Conservation (phyloP, 2,329 filamentous ascomycete genomes). For the Cercospora sp. region DNA sequence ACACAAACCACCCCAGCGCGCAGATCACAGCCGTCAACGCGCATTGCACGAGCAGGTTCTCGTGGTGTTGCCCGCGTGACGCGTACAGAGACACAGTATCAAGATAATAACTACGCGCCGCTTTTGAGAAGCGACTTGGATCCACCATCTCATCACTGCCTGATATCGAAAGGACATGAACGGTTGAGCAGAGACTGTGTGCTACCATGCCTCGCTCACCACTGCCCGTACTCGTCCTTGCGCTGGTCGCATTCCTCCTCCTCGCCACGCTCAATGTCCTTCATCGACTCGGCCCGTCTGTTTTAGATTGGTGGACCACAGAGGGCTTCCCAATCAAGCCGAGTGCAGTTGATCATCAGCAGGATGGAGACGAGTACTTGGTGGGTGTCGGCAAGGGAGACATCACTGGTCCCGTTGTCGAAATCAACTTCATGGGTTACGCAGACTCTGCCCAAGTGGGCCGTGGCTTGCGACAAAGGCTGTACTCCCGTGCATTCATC, state of each 20-base stretch:
- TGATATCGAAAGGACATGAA: background rate
- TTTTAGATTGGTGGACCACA: slow-evolving; percentile 19
- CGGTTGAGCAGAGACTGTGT: background rate
- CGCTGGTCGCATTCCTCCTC: slow-evolving; percentile 23
- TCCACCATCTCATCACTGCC: background rate
- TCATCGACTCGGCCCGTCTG: slow-evolving; percentile 23
- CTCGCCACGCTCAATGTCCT: slow-evolving; percentile 25
- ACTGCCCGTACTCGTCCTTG: slow-evolving; percentile 21
- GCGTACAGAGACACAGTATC: background rate
- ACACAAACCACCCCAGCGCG: background rate
- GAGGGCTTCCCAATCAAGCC: background rate
- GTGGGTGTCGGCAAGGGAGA: slow-evolving; percentile 71
- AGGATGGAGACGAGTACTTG: slow-evolving; percentile 51
- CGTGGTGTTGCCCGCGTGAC: background rate
- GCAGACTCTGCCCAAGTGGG: slow-evolving; percentile 82
- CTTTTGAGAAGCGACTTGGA: background rate
- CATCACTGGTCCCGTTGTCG: slow-evolving; percentile 79
- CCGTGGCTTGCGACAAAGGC: slow-evolving; percentile 78
- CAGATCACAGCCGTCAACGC: background rate
- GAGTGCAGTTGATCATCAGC: background rate
- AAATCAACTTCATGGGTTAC: slow-evolving; percentile 90
- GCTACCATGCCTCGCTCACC: slow-evolving; percentile 26
- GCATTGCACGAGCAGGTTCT: background rate
- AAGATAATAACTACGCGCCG: background rate
- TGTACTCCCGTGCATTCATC: slow-evolving; percentile 89